Evolutionary conservation across 768 basidiomycete species (phyloP).

Genomic region (Russula ochroleuca): DNA sequence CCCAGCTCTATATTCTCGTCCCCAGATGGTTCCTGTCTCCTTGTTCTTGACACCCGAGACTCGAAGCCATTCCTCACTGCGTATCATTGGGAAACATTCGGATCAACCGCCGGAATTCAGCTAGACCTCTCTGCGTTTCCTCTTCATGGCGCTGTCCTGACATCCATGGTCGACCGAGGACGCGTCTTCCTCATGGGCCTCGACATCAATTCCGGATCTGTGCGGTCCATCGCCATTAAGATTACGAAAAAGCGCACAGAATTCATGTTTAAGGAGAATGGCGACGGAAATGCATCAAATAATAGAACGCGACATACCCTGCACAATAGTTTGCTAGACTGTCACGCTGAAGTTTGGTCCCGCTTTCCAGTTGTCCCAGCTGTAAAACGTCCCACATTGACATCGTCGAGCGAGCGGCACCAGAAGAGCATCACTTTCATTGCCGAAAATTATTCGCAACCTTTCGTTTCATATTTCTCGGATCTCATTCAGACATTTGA

Average conservation of each 20-base stretch:
- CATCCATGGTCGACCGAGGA: slow-evolving; percentile 44
- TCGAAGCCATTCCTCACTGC: slow-evolving; percentile 33
- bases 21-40: slow-evolving; percentile 52
- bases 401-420: slow-evolving; percentile 30
- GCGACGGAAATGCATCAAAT: slow-evolving; percentile 27
- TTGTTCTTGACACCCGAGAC: slow-evolving; percentile 34
- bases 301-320: slow-evolving; percentile 29
- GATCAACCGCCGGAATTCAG: slow-evolving; percentile 44
- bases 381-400: slow-evolving; percentile 14
- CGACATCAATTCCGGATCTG: slow-evolving; percentile 34
- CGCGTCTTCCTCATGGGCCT: slow-evolving; percentile 44
- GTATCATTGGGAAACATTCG: slow-evolving; percentile 57
- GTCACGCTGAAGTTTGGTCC: slow-evolving; percentile 21
- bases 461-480: slow-evolving; percentile 42
- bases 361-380: slow-evolving; percentile 16
- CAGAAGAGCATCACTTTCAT: slow-evolving; percentile 43
- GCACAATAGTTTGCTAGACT: slow-evolving; percentile 38
- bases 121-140: slow-evolving; percentile 36
- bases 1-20: slow-evolving; percentile 43
- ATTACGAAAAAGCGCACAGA: slow-evolving; percentile 55
- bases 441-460: slow-evolving; percentile 36
- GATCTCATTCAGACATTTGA: slow-evolving; percentile 48
- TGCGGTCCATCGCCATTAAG: slow-evolving; percentile 44
- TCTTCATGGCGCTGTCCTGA: slow-evolving; percentile 34
- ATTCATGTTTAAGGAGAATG: slow-evolving; percentile 50